Evolutionary conservation across 352 stramenopile species (phyloP), one percentile per base, ranked within the genome.

Genomic region (Chrysophaeum taylorii): DNA sequence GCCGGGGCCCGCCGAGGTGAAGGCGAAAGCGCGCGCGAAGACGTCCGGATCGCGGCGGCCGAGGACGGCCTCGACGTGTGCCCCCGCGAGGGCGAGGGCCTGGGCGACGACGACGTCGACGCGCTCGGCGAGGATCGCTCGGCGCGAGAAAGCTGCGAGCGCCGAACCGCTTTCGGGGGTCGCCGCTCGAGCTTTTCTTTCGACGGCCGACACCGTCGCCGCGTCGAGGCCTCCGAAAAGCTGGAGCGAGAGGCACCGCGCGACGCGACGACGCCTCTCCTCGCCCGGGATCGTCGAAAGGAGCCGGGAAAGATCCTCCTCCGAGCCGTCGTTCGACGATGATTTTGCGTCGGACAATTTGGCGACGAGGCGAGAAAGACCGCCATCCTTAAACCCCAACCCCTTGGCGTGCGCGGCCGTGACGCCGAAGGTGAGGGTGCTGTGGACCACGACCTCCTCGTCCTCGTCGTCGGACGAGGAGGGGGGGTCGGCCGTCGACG

Each of bases 381-480:
- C 71, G 41, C 71, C 71, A 50, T 75, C 71, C 16, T 9, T n/a
- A 60, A 74, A 75, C 36, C 63, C 67, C 2, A 75, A 15, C 43
- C 36, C 18, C 45, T 54, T 54, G 15, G n/a, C 48, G 64, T 75
- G 71, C 31, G 71, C 66, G 21, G 45, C 21, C 0, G 66, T 35
- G 21, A n/a, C 41, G 37, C 71, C 71, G 2, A 75, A 45, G 1
- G 71, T 75, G 12, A 75, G 9, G 27, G 50, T 38, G 2, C 25
- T 39, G 50, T 62, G 50, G 4, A 25, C 12, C 45, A 25, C 45
- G 31, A 9, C 45, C 7, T 27, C 45, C 9, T 57, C 45, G 9
- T 12, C 45, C 12, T 12, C 45, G 9, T 57, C 12, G 45, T 27
- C 45, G 18, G 23, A n/a, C n/a, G n/a, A n/a, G n/a, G n/a, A n/a